Base-by-base conservation (phyloP, 2,329 filamentous ascomycete genomes). In the Ustilaginoidea virens region DNA sequence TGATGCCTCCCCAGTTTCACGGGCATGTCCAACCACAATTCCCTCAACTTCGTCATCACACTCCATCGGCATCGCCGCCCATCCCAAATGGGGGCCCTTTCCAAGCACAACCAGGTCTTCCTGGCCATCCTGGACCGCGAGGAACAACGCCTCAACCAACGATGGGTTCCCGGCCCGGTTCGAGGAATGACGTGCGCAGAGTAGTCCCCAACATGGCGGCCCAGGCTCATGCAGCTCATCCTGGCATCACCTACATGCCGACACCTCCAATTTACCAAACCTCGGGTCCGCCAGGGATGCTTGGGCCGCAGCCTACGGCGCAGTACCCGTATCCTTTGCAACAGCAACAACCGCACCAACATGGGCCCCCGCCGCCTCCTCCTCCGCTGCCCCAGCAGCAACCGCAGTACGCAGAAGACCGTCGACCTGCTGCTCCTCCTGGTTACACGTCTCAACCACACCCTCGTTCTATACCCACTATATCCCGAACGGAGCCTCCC, bases 51-150 rank as follows among this genome's bases (percentile, higher is more conserved):
- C 69, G 81, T 47, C 79, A 90, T 43, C 69, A 76, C 32, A 85
- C 82, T 13, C 80, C 83, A 8, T 92, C 83, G 15, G 80, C 77
- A 18, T 94, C 87, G 15, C 87, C 87, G 33, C 87, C 87, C 3
- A 81, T 94, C 39, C 69, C 70, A 29, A 92, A 85, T 46, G 77
- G 77, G 37, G 67, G 77, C 38, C 67, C 70, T 15, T 83, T 77
- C 42, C 70, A 73, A 37, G 68, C 71, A 33, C 55, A 56, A 23
- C 43, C 47, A 17, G 41, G 46, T 7, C 55, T 55, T 28, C 42
- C 45, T 10, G 43, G 37, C 9, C 46, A 49, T 52, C 61, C 42
- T 44, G 48, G 41, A n/a, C 61, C 59, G 31, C 73, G 85, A 37
- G 75, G 79, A 31, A 76, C 80, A 36, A 92, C 86, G 5, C 86